These are phyloP conservation scores for Artomyces pyxidatus DNA, from an alignment of 768 basidiomycete species.

Conservation along the genomic window DNA sequence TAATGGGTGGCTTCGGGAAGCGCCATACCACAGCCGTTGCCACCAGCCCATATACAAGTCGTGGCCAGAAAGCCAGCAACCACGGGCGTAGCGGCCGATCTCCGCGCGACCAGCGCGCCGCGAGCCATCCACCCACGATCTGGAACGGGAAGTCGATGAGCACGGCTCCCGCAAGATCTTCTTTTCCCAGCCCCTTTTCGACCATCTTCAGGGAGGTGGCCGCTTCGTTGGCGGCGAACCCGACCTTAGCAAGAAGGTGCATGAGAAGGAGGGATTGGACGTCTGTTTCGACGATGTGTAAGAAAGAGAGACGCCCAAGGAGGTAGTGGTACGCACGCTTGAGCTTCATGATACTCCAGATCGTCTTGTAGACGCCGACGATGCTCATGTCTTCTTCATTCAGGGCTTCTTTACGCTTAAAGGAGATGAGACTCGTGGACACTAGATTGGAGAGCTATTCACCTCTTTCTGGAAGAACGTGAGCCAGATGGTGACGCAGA, in stretches of 20 bases:
- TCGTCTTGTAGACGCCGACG: conserved; percentile 82
- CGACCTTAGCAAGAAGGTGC: conserved; percentile 89
- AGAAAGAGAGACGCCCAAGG: conserved; percentile 1
- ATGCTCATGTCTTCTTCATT: conserved; percentile 86
- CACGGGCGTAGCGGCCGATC: conserved; percentile 77
- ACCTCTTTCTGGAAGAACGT: conserved; percentile 87
- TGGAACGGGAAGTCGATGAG: conserved; percentile 98
- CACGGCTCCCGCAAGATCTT: conserved; percentile 92
- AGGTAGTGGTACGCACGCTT: conserved; percentile 51
- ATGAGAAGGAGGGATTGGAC: conserved; percentile 81
- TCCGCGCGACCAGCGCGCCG: conserved; percentile 85
- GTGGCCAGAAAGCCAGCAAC: conserved; percentile 87
- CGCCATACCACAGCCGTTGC: conserved; percentile 72
- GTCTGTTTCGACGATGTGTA: conserved; percentile 40
- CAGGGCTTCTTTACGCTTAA: conserved; percentile 72
- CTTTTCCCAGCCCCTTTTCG: conserved; percentile 92
- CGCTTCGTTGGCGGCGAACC: conserved; percentile 90
- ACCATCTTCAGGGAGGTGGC: conserved; percentile 89
- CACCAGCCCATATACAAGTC: conserved; percentile 63
- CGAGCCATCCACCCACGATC: conserved; percentile 89
- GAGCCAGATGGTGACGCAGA: conserved; percentile 82
- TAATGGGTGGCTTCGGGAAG: conserved; percentile 76
- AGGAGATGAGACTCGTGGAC: neutral
- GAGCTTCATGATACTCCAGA: conserved; percentile 89
- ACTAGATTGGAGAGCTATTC: conserved; percentile 14